Conservation (phyloP, 2,329 filamentous ascomycete species). For the Chaetomiaceae sp. region DNA sequence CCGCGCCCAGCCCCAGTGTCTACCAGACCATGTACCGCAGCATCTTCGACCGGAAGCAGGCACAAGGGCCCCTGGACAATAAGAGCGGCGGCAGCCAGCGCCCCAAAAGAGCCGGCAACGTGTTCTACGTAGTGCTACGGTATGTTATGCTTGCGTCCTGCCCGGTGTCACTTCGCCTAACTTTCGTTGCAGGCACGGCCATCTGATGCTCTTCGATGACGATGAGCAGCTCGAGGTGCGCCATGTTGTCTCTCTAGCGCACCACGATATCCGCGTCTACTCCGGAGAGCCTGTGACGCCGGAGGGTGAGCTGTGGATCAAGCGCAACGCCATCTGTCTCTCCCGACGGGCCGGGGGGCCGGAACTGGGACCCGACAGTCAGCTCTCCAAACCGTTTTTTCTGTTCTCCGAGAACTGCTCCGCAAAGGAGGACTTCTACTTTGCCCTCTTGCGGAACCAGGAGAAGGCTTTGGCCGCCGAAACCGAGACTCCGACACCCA, state of each 20-base stretch:
- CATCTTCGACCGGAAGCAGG: conserved; percentile 76
- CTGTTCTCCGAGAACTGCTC: conserved; percentile 93
- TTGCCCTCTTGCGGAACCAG: conserved; percentile 80
- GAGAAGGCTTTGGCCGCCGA: conserved; percentile 57
- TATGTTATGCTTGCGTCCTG: conserved; percentile 34
- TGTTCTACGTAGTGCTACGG: conserved; percentile 89
- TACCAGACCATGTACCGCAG: conserved; percentile 98
- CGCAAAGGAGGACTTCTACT: conserved; percentile 98
- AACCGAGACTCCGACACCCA: conserved; percentile 58
- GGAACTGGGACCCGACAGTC: conserved; percentile 50
- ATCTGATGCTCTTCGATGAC: conserved; percentile 96
- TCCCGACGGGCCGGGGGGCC: conserved; percentile 54
- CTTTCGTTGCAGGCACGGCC: conserved; percentile 63
- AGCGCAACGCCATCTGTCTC: conserved; percentile 81
- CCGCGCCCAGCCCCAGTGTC: conserved; percentile 80
- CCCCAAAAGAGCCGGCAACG: conserved; percentile 67
- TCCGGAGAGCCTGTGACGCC: conserved; percentile 71
- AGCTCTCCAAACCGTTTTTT: conserved; percentile 74
- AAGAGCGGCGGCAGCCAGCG: conserved; percentile 44
- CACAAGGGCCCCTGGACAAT: conserved; percentile 41
- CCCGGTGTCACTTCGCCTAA: conserved; percentile 6
- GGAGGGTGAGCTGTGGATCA: conserved; percentile 93
- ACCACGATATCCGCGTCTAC: conserved; percentile 80
- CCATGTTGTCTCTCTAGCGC: conserved; percentile 87
- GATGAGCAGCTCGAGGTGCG: conserved; percentile 91